These are phyloP conservation scores for Allomyces macrogynus DNA, from an alignment of 192 early-diverging fungal genomes.

Conservation along the genomic window DNA sequence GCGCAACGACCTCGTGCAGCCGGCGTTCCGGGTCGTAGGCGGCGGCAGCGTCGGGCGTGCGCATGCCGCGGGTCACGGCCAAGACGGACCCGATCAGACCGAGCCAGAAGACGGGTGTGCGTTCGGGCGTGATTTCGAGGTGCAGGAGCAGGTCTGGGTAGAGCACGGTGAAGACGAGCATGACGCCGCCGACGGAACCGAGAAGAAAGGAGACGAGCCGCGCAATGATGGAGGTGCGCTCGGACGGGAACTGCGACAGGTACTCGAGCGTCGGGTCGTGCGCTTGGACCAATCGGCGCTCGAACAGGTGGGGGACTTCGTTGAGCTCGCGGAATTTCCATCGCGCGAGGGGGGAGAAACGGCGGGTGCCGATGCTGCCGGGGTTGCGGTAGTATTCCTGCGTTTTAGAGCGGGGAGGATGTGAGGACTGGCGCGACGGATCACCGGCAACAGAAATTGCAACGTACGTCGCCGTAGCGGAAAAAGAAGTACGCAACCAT, in stretches of 20 bases:
- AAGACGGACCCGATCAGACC: conserved; percentile 69
- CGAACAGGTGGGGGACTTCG: conserved; percentile 84
- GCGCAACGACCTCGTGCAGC: neutral
- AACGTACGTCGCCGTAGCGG: conserved; percentile 72
- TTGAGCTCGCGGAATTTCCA: conserved; percentile 97
- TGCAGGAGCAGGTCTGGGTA: conserved; percentile 72
- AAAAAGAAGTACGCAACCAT: conserved; percentile 71
- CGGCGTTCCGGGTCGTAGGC: too few species aligned
- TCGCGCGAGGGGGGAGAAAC: conserved; percentile 63
- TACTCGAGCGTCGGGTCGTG: conserved; percentile 61
- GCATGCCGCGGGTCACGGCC: conserved; percentile 57
- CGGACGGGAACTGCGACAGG: conserved; percentile 74
- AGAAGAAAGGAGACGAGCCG: conserved; percentile 75
- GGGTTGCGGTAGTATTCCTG: conserved; percentile 69
- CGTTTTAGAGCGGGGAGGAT: conserved; percentile 5
- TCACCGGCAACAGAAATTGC: conserved; percentile 1
- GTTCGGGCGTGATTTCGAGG: conserved; percentile 74
- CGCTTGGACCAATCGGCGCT: conserved; percentile 47
- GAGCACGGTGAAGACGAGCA: conserved; percentile 58
- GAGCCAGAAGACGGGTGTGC: conserved; percentile 85
- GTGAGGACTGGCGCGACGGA: neutral
- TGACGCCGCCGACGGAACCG: conserved; percentile 69
- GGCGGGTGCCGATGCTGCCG: conserved; percentile 49
- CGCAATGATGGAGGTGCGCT: conserved; percentile 51
- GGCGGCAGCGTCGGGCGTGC: conserved; percentile 42